phyloP scores from a whole-genome alignment of 805 yeast species.

The Nakazawaea anatomiae region DNA sequence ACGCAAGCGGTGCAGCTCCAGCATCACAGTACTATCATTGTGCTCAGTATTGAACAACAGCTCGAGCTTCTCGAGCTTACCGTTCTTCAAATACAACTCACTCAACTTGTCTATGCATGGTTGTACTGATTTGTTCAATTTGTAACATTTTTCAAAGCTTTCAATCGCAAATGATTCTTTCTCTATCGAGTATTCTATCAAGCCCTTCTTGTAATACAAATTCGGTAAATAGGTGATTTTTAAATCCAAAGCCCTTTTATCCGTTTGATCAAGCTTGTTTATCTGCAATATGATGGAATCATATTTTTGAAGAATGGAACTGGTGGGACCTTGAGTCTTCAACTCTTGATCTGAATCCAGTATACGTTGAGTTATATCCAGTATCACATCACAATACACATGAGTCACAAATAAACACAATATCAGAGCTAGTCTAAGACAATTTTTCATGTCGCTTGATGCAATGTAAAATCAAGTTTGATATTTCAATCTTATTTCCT shows the following conservation, averaged over 20 bases:
- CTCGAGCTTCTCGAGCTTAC: slow-evolving; percentile 35
- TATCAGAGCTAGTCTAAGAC: background rate
- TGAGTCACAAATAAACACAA: slow-evolving; percentile 6
- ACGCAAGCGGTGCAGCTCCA: slow-evolving; percentile 15
- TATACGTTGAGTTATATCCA: background rate
- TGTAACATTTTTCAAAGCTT: slow-evolving; percentile 44
- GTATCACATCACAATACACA: background rate
- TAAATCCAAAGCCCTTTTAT: background rate
- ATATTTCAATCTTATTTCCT: too few relatives aligned
- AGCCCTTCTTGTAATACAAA: slow-evolving; percentile 53
- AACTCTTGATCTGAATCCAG: slow-evolving; percentile 9
- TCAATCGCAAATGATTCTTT: slow-evolving; percentile 46
- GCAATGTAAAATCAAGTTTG: background rate
- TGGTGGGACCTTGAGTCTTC: slow-evolving; percentile 20
- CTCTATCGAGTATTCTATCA: slow-evolving; percentile 52
- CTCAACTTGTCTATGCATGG: slow-evolving; percentile 46
- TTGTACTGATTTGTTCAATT: slow-evolving; percentile 27
- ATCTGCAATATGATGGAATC: slow-evolving; percentile 18
- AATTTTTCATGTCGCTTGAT: background rate
- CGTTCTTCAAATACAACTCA: slow-evolving; percentile 47
- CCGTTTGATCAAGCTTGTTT: slow-evolving; percentile 8
- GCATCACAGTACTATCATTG: slow-evolving; percentile 11
- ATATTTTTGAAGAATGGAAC: slow-evolving; percentile 23
- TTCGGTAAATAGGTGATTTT: slow-evolving; percentile 28
- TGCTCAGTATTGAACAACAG: slow-evolving; percentile 4